Evolutionary conservation across 2,329 filamentous ascomycete species (phyloP).

Genomic region (Colletotrichum sp.): DNA sequence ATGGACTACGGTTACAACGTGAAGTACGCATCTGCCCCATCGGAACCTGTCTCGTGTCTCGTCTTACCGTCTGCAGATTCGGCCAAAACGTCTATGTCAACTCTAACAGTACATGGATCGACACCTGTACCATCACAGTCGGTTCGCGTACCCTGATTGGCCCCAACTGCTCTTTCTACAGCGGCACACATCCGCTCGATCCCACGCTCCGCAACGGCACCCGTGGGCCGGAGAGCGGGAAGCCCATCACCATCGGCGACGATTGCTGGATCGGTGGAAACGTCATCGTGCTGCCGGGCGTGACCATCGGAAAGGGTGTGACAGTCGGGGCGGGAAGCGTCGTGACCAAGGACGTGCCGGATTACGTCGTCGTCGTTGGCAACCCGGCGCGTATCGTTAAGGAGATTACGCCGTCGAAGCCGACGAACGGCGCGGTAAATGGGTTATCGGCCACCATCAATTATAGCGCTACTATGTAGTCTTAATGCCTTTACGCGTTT

Average conservation of each 20-base stretch:
- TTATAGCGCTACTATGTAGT: constrained; percentile 17
- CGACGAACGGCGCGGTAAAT: not conserved
- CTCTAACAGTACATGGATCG: constrained; percentile 76
- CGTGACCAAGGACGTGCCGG: constrained; percentile 78
- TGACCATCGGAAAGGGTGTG: constrained; percentile 76
- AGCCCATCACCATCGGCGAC: constrained; percentile 76
- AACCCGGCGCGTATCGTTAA: constrained; percentile 69
- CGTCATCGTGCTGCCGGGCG: constrained; percentile 73
- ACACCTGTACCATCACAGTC: constrained; percentile 77
- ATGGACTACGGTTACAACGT: constrained; percentile 83
- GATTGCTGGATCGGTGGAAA: constrained; percentile 84
- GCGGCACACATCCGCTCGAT: constrained; percentile 79
- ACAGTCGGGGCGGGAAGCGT: constrained; percentile 83
- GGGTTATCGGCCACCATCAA: constrained; percentile 1
- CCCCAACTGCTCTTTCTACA: constrained; percentile 77
- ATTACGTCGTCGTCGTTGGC: constrained; percentile 67
- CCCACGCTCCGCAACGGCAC: constrained; percentile 76
- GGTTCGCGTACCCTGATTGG: constrained; percentile 80
- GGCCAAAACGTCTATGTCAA: constrained; percentile 78
- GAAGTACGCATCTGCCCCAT: constrained; percentile 40
- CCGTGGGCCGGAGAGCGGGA: constrained; percentile 76
- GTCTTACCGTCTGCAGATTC: constrained; percentile 42
- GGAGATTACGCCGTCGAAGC: constrained; percentile 38
- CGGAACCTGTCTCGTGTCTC: not conserved
- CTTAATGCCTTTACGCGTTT: not conserved